Evolutionary conservation across 768 basidiomycete species (phyloP).

Genomic region (Boletus tylopilopsis): DNA sequence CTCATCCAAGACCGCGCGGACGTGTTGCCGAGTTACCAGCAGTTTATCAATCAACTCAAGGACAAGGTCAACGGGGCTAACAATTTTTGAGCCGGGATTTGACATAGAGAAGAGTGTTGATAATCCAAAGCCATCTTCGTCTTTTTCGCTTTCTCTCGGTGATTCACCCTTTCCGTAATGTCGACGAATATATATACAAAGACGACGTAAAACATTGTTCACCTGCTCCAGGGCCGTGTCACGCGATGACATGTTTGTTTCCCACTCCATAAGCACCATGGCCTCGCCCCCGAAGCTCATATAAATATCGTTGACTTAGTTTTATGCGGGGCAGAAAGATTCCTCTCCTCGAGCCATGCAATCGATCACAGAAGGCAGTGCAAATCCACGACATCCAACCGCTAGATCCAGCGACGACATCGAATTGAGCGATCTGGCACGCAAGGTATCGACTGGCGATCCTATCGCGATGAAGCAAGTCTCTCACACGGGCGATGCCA

Average conservation of each 20-base stretch:
- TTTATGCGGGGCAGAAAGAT: not conserved
- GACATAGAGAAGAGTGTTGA: not conserved
- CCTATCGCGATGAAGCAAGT: not conserved
- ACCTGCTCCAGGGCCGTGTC: no score
- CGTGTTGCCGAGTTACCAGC: conserved; percentile 91
- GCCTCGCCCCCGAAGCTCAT: not conserved
- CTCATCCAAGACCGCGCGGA: conserved; percentile 97
- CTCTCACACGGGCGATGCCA: not conserved
- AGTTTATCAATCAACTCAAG: conserved; percentile 86
- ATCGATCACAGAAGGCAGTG: not conserved
- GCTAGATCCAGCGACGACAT: conserved; percentile 1
- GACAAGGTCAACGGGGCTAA: conserved; percentile 59
- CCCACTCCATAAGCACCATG: not conserved
- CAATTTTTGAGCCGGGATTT: conserved; percentile 20
- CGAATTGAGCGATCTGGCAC: conserved; percentile 7
- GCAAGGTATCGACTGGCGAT: not conserved
- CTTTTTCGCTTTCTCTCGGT: not conserved
- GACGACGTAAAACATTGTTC: no score
- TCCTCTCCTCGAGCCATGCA: conserved; percentile 11
- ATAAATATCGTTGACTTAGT: not conserved
- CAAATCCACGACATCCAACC: conserved; percentile 8
- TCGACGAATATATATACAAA: not conserved
- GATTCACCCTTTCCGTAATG: not conserved
- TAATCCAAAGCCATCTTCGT: not conserved
- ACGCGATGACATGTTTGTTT: no score